These are phyloP conservation scores for Aspergillus sp. DNA, from an alignment of 2,329 filamentous ascomycete species.

Conservation along the genomic window DNA sequence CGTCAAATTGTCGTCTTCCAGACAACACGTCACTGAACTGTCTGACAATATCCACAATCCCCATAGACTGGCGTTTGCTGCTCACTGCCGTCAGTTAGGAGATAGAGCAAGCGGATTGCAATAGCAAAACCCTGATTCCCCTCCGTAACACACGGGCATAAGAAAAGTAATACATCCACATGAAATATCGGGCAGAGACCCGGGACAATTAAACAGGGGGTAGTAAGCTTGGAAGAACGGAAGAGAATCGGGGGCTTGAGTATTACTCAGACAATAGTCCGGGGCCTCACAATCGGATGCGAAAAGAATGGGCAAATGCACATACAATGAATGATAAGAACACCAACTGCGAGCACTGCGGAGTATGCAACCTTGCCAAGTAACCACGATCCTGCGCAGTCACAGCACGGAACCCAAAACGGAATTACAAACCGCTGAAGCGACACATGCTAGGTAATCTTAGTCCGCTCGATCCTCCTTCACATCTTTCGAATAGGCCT, in stretches of 20 bases:
- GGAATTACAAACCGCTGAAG: not conserved
- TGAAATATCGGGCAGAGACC: not conserved
- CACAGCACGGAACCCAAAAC: not conserved
- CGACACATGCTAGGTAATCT: conserved; percentile 11
- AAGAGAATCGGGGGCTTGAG: not conserved
- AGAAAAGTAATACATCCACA: not conserved
- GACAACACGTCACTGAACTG: not conserved
- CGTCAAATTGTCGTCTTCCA: not conserved
- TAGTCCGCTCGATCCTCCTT: conserved; percentile 42
- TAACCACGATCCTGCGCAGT: conserved; percentile 30
- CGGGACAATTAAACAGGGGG: not conserved
- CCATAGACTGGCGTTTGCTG: not conserved
- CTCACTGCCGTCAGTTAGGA: not conserved
- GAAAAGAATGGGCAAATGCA: conserved; percentile 6
- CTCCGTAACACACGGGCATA: not conserved
- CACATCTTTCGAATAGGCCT: conserved; percentile 45
- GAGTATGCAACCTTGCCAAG: conserved; percentile 25
- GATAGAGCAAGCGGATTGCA: not conserved
- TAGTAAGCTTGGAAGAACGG: not conserved
- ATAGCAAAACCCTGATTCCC: not conserved
- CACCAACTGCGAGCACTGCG: conserved; percentile 11
- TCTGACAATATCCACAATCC: not conserved
- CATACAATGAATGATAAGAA: conserved; percentile 11
- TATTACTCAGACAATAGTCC: not conserved
- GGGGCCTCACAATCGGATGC: not conserved